These are phyloP conservation scores for Oryza australiensis DNA, from an alignment of 176 grass and related monocot genomes.

Conservation along the genomic window DNA sequence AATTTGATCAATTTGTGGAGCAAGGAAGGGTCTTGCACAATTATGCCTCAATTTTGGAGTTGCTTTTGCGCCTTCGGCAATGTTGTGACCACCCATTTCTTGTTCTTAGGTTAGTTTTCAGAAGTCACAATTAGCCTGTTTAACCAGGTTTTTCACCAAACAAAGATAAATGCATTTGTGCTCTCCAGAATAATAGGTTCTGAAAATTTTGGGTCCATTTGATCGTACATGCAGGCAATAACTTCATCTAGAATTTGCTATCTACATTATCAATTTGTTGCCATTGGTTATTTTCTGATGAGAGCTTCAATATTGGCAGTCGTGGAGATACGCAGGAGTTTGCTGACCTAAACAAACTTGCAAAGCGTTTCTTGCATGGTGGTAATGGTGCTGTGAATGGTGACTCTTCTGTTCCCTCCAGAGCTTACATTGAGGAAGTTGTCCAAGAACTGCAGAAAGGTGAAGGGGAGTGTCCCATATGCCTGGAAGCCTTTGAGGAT, in stretches of 20 bases:
- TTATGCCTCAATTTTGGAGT: conserved; percentile 96
- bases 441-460: conserved; percentile 88
- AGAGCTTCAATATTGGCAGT: conserved; percentile 50
- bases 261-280: not conserved
- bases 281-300: conserved; percentile 27
- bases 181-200: conserved; percentile 9
- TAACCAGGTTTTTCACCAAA: not conserved
- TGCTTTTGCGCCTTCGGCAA: conserved; percentile 94
- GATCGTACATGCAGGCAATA: conserved; percentile 2
- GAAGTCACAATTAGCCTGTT: conserved; percentile 21
- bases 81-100: conserved; percentile 99
- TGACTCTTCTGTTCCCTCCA: conserved; percentile 62
- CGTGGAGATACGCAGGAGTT: conserved; percentile 94
- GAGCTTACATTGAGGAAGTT: conserved; percentile 78
- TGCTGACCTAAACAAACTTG: conserved; percentile 90
- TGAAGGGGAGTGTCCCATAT: conserved; percentile 93
- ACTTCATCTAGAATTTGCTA: conserved; percentile 17
- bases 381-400: conserved; percentile 51
- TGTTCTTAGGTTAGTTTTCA: conserved; percentile 81
- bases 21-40: conserved; percentile 98
- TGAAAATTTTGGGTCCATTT: conserved; percentile 1
- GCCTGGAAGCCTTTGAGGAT: conserved; percentile 95
- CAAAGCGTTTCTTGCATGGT: conserved; percentile 67
- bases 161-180: not conserved
- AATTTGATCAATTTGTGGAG: conserved; percentile 96